Percentiles rank a stretch among this genome's conserved stretches.
Evolutionary conservation across 1,139 yeast genomes (phyloP).

Genomic region (Neolecta irregularis): DNA sequence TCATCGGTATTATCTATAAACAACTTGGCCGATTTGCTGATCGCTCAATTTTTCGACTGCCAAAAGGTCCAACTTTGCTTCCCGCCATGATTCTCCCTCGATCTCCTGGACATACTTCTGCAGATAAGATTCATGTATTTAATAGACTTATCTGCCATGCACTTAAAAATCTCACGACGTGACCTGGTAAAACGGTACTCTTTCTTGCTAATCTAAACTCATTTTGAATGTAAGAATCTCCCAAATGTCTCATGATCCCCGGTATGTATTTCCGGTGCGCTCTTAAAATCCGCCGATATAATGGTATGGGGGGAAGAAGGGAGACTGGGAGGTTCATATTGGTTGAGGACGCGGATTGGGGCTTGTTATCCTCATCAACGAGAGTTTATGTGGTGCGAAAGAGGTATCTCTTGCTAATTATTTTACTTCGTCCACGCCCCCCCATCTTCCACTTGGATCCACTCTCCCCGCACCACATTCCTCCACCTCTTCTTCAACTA

Average conservation of each 20-base stretch:
- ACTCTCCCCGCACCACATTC: no score
- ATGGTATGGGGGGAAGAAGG: no score
- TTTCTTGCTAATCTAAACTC: background rate
- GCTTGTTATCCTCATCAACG: no score
- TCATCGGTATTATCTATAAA: no score
- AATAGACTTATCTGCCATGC: constrained; percentile 1
- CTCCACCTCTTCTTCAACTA: no score
- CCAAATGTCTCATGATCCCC: background rate
- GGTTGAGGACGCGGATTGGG: no score
- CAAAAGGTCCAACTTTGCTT: constrained; percentile 46
- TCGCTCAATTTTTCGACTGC: constrained; percentile 74
- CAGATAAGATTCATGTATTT: no score
- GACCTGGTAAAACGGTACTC: background rate
- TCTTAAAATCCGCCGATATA: constrained; percentile 1
- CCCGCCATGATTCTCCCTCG: constrained; percentile 64
- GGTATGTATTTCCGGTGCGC: constrained; percentile 2
- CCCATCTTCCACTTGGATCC: no score
- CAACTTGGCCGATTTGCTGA: constrained; percentile 70
- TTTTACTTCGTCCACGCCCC: no score
- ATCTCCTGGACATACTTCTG: constrained; percentile 58
- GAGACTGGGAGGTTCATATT: no score
- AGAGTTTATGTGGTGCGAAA: no score
- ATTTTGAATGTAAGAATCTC: constrained; percentile 1
- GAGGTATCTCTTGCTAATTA: no score
- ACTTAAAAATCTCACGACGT: constrained; percentile 1